phyloP scores from a whole-genome alignment of 345 rosid species.

The Noccaea caerulescens region DNA sequence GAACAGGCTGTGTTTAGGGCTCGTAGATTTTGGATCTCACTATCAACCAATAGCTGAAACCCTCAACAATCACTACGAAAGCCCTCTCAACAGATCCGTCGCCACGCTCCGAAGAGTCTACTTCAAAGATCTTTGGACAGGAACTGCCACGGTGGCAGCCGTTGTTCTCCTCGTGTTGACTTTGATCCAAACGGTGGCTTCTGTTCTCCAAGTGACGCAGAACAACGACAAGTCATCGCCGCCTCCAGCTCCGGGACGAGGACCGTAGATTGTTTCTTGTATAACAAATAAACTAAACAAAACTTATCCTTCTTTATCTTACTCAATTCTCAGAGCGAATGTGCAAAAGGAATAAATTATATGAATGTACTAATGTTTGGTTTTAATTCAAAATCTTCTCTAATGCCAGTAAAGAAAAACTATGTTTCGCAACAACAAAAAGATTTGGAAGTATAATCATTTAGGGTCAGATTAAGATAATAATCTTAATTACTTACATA shows the following conservation, averaged over 20 bases:
- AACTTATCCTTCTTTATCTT: not conserved
- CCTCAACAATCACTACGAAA: slow-evolving; percentile 8
- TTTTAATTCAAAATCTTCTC: no score
- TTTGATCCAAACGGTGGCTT: slow-evolving; percentile 30
- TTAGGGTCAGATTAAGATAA: no score
- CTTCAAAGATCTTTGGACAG: slow-evolving; percentile 47
- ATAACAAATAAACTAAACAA: not conserved
- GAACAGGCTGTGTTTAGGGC: slow-evolving; percentile 37
- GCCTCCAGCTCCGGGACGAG: not conserved
- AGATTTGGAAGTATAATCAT: no score
- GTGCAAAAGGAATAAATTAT: not conserved
- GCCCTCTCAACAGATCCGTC: not conserved
- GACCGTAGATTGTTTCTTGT: slow-evolving; percentile 3
- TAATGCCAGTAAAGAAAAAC: no score
- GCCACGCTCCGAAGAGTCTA: slow-evolving; percentile 39
- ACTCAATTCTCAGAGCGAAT: not conserved
- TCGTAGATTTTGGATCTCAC: slow-evolving; percentile 1
- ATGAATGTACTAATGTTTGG: not conserved
- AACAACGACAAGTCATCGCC: not conserved
- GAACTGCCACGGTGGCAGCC: slow-evolving; percentile 26
- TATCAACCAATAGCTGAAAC: not conserved
- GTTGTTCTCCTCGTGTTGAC: slow-evolving; percentile 30
- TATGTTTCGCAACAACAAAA: no score
- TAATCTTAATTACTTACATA: no score
- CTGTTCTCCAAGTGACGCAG: slow-evolving; percentile 33